phyloP scores from a whole-genome alignment of 208 protist species.

The Wallacemonas rigidus region DNA sequence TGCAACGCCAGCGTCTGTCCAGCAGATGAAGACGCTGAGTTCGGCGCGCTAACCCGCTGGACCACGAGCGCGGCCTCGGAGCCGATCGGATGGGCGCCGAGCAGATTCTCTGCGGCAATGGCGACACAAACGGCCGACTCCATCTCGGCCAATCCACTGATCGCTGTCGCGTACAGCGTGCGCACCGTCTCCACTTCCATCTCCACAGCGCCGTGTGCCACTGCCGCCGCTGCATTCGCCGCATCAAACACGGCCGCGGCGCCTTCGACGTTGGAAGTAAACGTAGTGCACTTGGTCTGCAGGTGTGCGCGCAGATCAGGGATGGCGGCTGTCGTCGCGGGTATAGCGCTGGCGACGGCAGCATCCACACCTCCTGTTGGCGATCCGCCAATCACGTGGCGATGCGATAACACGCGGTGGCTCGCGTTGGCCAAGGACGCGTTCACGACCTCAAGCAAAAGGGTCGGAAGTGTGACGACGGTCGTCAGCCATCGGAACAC shows the following conservation, averaged over 20 bases:
- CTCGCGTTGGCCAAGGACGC: slow-evolving; percentile 60
- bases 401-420: slow-evolving; percentile 70
- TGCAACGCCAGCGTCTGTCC: neutral
- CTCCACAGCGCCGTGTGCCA: slow-evolving; percentile 16
- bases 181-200: slow-evolving; percentile 45
- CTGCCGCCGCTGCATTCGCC: slow-evolving; percentile 6
- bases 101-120: slow-evolving; percentile 53
- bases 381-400: slow-evolving; percentile 38
- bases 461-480: slow-evolving; percentile 25
- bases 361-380: neutral
- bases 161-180: slow-evolving; percentile 35
- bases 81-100: slow-evolving; percentile 26
- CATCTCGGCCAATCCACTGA: slow-evolving; percentile 58
- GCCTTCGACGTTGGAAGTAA: slow-evolving; percentile 46
- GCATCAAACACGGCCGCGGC: slow-evolving; percentile 30
- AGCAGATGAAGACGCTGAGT: neutral
- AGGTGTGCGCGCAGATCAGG: slow-evolving; percentile 39
- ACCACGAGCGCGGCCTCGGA: slow-evolving; percentile 21
- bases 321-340: neutral
- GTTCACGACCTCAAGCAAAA: slow-evolving; percentile 58
- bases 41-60: slow-evolving; percentile 27
- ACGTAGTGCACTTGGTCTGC: slow-evolving; percentile 25
- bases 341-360: neutral
- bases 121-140: slow-evolving; percentile 57
- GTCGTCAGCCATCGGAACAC: slow-evolving; percentile 62